phyloP scores from a whole-genome alignment of 2,329 filamentous ascomycete genomes.

The Fusarium sp. region DNA sequence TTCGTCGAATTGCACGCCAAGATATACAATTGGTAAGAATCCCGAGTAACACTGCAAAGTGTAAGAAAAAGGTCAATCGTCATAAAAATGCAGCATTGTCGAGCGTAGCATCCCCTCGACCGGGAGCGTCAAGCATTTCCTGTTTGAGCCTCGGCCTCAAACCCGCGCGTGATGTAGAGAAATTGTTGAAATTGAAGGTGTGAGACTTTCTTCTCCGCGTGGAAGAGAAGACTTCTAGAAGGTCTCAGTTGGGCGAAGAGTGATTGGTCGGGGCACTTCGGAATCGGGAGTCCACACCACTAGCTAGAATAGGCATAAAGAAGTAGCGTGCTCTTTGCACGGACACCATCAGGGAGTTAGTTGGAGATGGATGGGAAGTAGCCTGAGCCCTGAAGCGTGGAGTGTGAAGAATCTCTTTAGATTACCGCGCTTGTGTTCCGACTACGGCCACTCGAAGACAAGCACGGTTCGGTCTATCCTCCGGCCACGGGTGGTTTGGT shows the following conservation, averaged over 20 bases:
- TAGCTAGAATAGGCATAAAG: constrained; percentile 10
- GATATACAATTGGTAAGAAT: not conserved
- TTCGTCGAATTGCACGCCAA: constrained; percentile 3
- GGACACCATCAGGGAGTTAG: not conserved
- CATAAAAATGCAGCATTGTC: constrained; percentile 14
- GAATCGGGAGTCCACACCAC: constrained; percentile 22
- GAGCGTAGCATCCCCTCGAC: constrained; percentile 3
- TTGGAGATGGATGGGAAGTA: not conserved
- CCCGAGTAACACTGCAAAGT: not conserved
- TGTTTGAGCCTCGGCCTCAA: constrained; percentile 21
- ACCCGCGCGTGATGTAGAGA: constrained; percentile 33
- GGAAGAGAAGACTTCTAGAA: constrained; percentile 49
- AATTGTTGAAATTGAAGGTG: constrained; percentile 6
- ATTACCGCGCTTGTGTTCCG: constrained; percentile 18
- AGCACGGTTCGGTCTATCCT: constrained; percentile 9
- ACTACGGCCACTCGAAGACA: constrained; percentile 18
- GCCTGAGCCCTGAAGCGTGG: constrained; percentile 14
- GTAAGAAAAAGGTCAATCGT: not conserved
- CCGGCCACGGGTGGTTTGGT: not conserved
- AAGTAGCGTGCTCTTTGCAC: not conserved
- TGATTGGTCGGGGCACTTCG: constrained; percentile 27
- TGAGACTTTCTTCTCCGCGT: constrained; percentile 26
- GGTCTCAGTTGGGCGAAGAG: constrained; percentile 3
- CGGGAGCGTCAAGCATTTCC: constrained; percentile 11
- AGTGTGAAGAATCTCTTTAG: not conserved